These are phyloP conservation scores for Trichoderma koningii DNA, from an alignment of 2,329 filamentous ascomycete genomes.

Conservation along the genomic window DNA sequence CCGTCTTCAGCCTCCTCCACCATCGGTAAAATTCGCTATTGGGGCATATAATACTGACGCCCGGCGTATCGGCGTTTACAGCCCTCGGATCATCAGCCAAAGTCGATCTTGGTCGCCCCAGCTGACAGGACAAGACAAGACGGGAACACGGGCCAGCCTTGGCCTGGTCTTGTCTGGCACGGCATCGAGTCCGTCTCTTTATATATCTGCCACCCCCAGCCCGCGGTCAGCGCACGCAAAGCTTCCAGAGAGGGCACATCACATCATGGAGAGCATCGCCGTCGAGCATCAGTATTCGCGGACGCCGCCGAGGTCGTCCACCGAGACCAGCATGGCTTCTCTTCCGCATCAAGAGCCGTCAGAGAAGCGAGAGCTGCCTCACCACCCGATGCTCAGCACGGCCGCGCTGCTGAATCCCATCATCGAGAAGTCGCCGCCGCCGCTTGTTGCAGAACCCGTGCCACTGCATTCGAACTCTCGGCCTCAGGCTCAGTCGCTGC, in stretches of 20 bases:
- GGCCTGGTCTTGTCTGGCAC: conserved; percentile 1
- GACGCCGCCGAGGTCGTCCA: conserved; percentile 22
- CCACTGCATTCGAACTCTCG: not conserved
- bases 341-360: not conserved
- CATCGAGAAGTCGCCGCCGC: conserved; percentile 14
- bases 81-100: not conserved
- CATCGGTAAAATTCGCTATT: conserved; percentile 18
- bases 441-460: not conserved
- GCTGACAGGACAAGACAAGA: conserved; percentile 2
- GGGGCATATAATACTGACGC: not conserved
- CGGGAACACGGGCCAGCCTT: conserved; percentile 9
- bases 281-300: conserved; percentile 17
- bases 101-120: not conserved
- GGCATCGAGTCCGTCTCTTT: not conserved
- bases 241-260: not conserved
- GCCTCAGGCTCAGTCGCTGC: not conserved
- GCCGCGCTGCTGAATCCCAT: conserved; percentile 21
- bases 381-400: conserved; percentile 15
- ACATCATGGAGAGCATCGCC: conserved; percentile 20
- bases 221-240: not conserved
- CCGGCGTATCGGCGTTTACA: conserved; percentile 3
- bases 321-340: conserved; percentile 6
- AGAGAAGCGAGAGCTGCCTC: conserved; percentile 23
- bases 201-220: not conserved
- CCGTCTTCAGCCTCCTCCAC: conserved; percentile 2